Conservation (phyloP, 108 stramenopile species). For the Skeletonema grethae region DNA sequence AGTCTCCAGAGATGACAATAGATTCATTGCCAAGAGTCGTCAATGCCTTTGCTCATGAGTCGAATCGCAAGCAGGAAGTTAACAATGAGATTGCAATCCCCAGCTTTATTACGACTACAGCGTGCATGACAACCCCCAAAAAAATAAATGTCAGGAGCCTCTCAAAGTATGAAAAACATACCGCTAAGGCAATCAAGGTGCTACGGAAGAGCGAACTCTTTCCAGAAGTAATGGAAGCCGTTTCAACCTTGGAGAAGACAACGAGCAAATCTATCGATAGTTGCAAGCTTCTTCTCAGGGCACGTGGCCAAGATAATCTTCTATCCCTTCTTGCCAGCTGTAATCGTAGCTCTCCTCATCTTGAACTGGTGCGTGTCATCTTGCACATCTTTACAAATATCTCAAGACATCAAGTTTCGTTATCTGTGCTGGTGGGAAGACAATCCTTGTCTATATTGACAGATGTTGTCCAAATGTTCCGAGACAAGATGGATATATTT, state of each 20-base stretch:
- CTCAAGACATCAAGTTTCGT: constrained; percentile 47
- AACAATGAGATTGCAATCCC: neutral
- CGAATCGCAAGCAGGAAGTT: neutral
- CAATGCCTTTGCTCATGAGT: neutral
- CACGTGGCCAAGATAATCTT: constrained; percentile 68
- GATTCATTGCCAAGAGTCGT: constrained; percentile 23
- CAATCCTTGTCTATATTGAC: constrained; percentile 62
- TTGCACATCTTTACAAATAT: constrained; percentile 80
- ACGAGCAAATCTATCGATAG: constrained; percentile 69
- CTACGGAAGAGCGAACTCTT: constrained; percentile 66
- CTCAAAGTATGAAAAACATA: constrained; percentile 24
- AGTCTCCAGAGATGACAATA: constrained; percentile 29
- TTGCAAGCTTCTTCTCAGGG: constrained; percentile 67
- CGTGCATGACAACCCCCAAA: neutral
- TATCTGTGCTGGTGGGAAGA: constrained; percentile 51
- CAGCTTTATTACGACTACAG: neutral
- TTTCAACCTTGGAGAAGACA: constrained; percentile 65
- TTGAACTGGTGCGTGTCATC: constrained; percentile 75
- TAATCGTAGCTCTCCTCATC: constrained; percentile 91
- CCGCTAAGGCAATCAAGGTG: constrained; percentile 49
- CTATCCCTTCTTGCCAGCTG: constrained; percentile 74
- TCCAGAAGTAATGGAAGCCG: constrained; percentile 73
- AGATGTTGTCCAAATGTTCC: constrained; percentile 87
- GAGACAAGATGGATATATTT: constrained; percentile 64
- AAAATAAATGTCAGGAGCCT: constrained; percentile 15